A percentile compares a stretch with the other conserved stretches of the same genome.
Evolutionary conservation across 257 asterid species (phyloP).

Genomic region (Solanum clarkiae): DNA sequence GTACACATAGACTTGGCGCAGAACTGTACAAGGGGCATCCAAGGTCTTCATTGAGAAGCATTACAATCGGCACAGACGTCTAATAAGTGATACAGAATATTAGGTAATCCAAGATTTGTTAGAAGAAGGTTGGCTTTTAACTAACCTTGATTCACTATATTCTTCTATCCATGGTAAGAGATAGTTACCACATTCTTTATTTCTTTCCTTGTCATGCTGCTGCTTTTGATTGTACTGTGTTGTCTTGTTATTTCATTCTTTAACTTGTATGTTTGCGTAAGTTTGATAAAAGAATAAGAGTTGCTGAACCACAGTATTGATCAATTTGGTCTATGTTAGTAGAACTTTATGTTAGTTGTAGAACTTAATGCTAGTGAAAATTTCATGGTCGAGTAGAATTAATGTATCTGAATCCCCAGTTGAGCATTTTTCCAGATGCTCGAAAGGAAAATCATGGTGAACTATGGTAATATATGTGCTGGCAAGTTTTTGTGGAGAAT

Average conservation of each 20-base stretch:
- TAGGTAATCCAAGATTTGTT: slow-evolving; percentile 1
- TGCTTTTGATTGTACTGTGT: background rate
- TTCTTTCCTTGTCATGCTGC: background rate
- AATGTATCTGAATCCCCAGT: background rate
- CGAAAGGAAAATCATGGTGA: background rate
- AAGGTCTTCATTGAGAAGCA: slow-evolving; percentile 79
- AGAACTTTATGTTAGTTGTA: background rate
- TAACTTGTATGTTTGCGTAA: background rate
- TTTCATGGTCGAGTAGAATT: background rate
- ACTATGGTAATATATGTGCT: background rate
- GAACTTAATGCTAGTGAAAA: no score
- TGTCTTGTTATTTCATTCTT: background rate
- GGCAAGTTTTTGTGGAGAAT: background rate
- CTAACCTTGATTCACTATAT: background rate
- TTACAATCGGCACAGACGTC: slow-evolving; percentile 63
- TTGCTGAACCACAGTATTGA: background rate
- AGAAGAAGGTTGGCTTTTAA: background rate
- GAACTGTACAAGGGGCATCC: slow-evolving; percentile 67
- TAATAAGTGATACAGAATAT: slow-evolving; percentile 30
- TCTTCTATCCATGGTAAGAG: background rate
- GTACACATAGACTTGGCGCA: slow-evolving; percentile 56
- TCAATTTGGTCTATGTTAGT: background rate
- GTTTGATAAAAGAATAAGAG: background rate
- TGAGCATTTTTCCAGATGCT: background rate
- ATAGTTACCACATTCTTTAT: background rate